These are phyloP conservation scores for Phragmites australis DNA, from an alignment of 176 grass and related monocot genomes.

Conservation along the genomic window DNA sequence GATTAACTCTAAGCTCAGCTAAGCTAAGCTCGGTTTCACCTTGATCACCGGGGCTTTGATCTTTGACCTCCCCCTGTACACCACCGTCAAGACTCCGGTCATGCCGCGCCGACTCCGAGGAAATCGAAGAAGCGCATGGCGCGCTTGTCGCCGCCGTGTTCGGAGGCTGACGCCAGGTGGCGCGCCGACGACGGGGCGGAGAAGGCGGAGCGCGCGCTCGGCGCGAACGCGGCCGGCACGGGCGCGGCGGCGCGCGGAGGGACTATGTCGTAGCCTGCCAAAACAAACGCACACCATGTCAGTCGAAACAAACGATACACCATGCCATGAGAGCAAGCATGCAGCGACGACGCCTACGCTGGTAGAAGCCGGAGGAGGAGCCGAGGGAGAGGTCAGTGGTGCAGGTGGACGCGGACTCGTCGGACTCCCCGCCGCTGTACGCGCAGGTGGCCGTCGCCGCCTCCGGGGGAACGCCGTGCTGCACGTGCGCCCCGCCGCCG, in stretches of 20 bases:
- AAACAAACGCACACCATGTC: background rate
- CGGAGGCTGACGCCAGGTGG: background rate
- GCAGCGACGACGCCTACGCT: conserved; percentile 23
- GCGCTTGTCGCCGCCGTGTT: conserved; percentile 30
- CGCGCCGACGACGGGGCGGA: conserved; percentile 31
- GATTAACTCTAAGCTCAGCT: conserved; percentile 33
- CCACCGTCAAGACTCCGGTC: conserved; percentile 4
- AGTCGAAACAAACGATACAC: background rate
- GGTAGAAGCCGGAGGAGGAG: conserved; percentile 50
- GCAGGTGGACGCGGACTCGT: conserved; percentile 77
- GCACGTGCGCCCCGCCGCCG: background rate
- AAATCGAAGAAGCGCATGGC: conserved; percentile 66
- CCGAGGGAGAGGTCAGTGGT: conserved; percentile 78
- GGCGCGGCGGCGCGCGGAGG: conserved; percentile 11
- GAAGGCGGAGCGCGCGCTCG: conserved; percentile 52
- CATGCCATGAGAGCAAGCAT: background rate
- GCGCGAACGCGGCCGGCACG: conserved; percentile 28
- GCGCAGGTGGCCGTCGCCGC: background rate
- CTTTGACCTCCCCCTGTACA: conserved; percentile 42
- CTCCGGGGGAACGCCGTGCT: background rate
- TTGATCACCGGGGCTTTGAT: conserved; percentile 9
- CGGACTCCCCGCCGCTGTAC: conserved; percentile 68
- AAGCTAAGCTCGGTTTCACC: conserved; percentile 25
- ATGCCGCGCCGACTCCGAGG: conserved; percentile 72
- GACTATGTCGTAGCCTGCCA: conserved; percentile 47